Evolutionary conservation across 768 basidiomycete genomes (phyloP), one percentile per base, ranked within the genome.

Genomic region (Gelatoporia subvermispora): DNA sequence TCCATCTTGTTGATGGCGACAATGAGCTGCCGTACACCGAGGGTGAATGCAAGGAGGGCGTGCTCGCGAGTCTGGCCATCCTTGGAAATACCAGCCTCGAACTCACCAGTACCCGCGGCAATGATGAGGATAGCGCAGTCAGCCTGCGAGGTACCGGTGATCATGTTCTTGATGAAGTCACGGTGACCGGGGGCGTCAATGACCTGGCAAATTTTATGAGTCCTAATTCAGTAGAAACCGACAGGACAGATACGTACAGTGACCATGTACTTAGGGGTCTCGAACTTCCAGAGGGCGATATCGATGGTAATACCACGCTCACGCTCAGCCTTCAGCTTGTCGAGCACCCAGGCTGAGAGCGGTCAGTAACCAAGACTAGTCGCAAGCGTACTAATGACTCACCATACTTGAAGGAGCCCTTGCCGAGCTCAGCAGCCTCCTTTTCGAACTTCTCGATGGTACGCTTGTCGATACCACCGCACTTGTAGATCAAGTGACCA

Each of bases 101-200:
- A 98, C 77, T 99, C 96, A 85, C 96, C 96, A 71, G 89, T 93
- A 78, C 96, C 96, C 72, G 79, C 88, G 57, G 95, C 96, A 61
- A 99, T 99, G 81, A 99, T 98, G 73, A 99, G 93, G 72, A 99
- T 84, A 65, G 94, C 96, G 67, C 95, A 98, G 71, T 99, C 95
- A 69, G 95, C 94, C 84, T 99, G 96, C 65, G 96, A 99, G 64
- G 96, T 99, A 82, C 96, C 96, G 55, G 96, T 99, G 72, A 99
- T 99, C 94, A 94, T 96, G 91, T 96, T 99, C 79, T 99, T 99
- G 84, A 99, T 99, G 77, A 99, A 99, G 69, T 99, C 96, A 84
- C 96, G 93, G 73, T 96, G 94, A 68, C 95, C 95, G 41, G 96
- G 96, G 70, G 96, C 96, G 69, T 98, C 96, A 63, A 98, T 98